These are phyloP conservation scores for Ganoderma resinaceum DNA, from an alignment of 1,284 basidiomycete species.

Conservation along the genomic window DNA sequence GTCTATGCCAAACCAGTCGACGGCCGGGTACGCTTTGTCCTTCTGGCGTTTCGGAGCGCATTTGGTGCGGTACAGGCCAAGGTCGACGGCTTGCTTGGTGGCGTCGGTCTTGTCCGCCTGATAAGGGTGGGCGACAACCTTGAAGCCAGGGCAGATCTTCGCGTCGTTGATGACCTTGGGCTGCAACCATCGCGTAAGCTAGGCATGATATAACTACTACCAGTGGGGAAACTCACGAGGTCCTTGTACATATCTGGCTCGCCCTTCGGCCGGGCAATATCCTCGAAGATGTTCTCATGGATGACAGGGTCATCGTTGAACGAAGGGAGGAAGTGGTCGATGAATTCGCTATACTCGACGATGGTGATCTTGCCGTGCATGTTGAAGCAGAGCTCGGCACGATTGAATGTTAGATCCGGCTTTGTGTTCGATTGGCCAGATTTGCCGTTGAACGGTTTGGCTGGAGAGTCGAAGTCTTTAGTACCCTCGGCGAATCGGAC, in stretches of 20 bases:
- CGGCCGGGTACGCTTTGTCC: neutral
- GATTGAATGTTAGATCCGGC: neutral
- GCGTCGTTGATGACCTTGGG: slow-evolving; percentile 12
- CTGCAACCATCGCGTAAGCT: neutral
- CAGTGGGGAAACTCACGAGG: neutral
- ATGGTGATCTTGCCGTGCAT: slow-evolving; percentile 10
- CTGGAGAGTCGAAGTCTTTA: neutral
- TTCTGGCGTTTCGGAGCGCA: neutral
- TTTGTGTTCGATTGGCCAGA: neutral
- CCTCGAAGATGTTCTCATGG: neutral
- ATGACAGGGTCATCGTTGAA: too few species aligned
- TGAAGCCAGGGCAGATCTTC: slow-evolving; percentile 8
- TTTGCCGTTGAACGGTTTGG: neutral
- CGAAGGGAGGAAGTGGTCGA: neutral
- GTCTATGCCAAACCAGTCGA: slow-evolving; percentile 15
- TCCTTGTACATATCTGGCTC: neutral
- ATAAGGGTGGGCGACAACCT: neutral
- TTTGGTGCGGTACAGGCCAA: slow-evolving; percentile 11
- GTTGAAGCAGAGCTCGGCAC: slow-evolving; percentile 3
- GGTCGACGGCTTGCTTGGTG: slow-evolving; percentile 4
- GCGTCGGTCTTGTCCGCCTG: slow-evolving; percentile 1
- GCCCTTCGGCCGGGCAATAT: neutral
- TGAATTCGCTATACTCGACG: neutral
- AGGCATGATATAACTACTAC: neutral
- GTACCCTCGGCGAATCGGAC: neutral